Conservation (phyloP, 2,329 filamentous ascomycete species). For the Colletotrichum sp. region DNA sequence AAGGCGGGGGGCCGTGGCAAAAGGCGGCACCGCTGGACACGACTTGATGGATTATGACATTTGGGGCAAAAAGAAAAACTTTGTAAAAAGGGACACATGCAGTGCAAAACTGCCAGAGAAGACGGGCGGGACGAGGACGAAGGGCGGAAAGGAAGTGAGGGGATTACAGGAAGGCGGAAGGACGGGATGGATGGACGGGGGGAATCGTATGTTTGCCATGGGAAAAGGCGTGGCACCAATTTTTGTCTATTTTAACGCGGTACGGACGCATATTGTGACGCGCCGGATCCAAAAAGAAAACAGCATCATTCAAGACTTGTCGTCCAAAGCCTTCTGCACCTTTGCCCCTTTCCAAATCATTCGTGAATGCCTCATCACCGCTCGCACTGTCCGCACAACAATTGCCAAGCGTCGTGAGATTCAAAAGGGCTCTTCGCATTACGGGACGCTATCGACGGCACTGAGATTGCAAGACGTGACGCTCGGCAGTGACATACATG, state of each 20-base stretch:
- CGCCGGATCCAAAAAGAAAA: background rate
- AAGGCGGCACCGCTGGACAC: background rate
- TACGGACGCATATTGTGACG: background rate
- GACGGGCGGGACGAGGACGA: background rate
- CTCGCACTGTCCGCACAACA: background rate
- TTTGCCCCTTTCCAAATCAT: background rate
- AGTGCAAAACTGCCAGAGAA: background rate
- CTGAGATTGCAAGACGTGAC: background rate
- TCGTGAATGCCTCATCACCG: background rate
- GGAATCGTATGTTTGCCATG: background rate
- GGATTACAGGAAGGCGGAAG: background rate
- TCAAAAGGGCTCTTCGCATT: background rate
- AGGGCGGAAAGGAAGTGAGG: background rate
- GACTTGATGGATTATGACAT: slow-evolving; percentile 22
- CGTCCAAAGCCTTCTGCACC: background rate
- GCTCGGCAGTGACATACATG: background rate
- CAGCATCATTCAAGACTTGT: background rate
- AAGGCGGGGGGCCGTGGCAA: background rate
- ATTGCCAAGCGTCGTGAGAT: background rate
- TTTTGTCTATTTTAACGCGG: background rate
- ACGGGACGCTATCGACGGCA: background rate
- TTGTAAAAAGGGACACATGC: background rate
- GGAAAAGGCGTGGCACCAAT: background rate
- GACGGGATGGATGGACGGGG: background rate
- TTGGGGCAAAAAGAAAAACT: background rate